Evolutionary conservation across 2,329 filamentous ascomycete genomes (phyloP), one percentile per base, ranked within the genome.

Genomic region (Hypocreales sp.): DNA sequence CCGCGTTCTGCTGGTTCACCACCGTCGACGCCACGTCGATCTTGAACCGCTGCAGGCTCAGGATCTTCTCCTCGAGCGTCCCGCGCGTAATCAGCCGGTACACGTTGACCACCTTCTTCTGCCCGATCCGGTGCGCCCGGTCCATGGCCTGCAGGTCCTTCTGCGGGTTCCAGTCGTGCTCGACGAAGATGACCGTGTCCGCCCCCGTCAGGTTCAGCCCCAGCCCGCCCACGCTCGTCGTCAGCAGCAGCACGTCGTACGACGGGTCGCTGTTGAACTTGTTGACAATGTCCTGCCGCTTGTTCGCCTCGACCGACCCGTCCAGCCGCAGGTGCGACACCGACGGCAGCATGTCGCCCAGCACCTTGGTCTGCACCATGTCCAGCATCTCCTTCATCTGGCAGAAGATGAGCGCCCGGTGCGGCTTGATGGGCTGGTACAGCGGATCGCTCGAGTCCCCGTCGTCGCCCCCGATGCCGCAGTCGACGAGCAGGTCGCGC

Each of bases 301-400:
- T 86, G 36, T 79, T 86, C 15, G 90, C 82, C 53, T 94, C 90
- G 9, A 98, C 84, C 6, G 75, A 75, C 18, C 90, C 90, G 42
- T 98, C 92, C 19, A 98, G 71, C n/a, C 92, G 80, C 31, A 95
- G 70, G 47, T 79, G 94, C 20, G 92, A 90, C 5, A 94, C 86
- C 0, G 78, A 80, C 1, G 90, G 90, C n/a, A 98, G 67, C 55
- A 95, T 67, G 44, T 79, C 79, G 50, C 82, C 83, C 21, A 98
- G 59, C 1, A 98, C 90, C 31, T 87, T 86, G 42, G 79, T 83
- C 48, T 95, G 86, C 3, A 98, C 92, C 72, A 98, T 95, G 51
- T 98, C 90, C 15, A 98, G 67, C 92, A 98, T 98, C 52, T 98
- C 90, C 56, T 98, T 98, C 83, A 98, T 94, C 51, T 98, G 90